Base-by-base conservation (phyloP, 1,284 basidiomycete species). In the Entoloma clypeatum region DNA sequence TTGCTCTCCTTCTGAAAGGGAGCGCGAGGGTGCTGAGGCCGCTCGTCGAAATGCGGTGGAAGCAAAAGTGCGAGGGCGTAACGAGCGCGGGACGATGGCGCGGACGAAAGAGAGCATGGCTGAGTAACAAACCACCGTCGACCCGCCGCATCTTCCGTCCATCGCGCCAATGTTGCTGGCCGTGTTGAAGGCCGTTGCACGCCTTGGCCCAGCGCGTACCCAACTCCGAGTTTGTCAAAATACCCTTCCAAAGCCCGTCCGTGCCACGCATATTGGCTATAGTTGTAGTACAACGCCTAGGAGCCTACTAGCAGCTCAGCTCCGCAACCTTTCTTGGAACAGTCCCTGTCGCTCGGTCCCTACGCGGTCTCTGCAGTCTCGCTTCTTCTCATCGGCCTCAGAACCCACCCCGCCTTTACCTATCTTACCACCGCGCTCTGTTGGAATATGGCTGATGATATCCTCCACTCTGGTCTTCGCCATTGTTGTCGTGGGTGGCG, bases 401-500 rank as follows among this genome's bases (percentile, higher is more conserved):
- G 25, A 42, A 18, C 4, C 34, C 4, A 14, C 35, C 1, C 11
- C 21, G 13, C 37, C 56, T 13, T 60, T 78, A 11, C 81, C 79
- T 0, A 63, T 79, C 11, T 72, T 92, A 17, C 81, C 92, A 6
- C 71, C 83, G 1, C 86, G 84, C 1, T 67, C 80, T 8, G 88
- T 98, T 4, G 83, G 78, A 11, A 68, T 77, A 48, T 96, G 94
- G 86, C 77, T 98, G 13, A 74, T 93, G 55, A 62, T 76, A 26
- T 92, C 90, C 13, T 87, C 92, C 0, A 80, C 79, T 4, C 71
- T 99, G 29, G 91, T 96, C 18, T 88, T 96, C 54, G 81, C 81
- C 18, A 92, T 99, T 61, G 86, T 98, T 53, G 84, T 99, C 36
- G 91, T 99, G 4, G 96, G 96, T 25, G 96, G 95, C 7, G 79